Conservation (phyloP, 225 moss, liverwort and hornwort genomes). For the Asterella californica region DNA sequence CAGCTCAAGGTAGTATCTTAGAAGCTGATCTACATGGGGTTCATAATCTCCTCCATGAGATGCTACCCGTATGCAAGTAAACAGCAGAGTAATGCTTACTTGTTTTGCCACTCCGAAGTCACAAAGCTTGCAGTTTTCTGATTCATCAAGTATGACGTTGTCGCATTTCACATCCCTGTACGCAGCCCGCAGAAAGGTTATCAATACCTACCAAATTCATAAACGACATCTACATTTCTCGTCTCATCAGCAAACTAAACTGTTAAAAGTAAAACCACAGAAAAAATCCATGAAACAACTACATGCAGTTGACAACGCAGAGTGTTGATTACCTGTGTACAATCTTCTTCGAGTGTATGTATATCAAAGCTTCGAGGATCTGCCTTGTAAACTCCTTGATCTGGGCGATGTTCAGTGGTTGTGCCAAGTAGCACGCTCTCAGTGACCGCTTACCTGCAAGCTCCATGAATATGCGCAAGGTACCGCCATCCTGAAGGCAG, state of each 20-base stretch:
- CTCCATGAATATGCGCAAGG: slow-evolving; percentile 24
- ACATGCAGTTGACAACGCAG: background rate
- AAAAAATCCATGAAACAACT: background rate
- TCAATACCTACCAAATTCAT: background rate
- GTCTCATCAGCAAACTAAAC: background rate
- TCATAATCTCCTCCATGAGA: background rate
- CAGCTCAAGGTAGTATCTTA: too few relatives aligned
- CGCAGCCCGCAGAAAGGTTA: background rate
- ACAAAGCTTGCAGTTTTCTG: slow-evolving; percentile 69
- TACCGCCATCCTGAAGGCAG: slow-evolving; percentile 5
- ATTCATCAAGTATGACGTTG: slow-evolving; percentile 73
- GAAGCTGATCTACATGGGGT: background rate
- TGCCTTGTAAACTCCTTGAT: slow-evolving; percentile 54
- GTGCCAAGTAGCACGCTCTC: background rate
- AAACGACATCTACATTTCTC: background rate
- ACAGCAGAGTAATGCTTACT: slow-evolving; percentile 28
- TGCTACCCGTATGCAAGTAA: background rate
- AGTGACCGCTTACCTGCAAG: slow-evolving; percentile 19
- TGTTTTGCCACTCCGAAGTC: slow-evolving; percentile 81
- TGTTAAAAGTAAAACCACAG: background rate
- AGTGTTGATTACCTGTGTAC: slow-evolving; percentile 58
- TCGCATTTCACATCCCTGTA: slow-evolving; percentile 70
- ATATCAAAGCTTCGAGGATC: slow-evolving; percentile 62
- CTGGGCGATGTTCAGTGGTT: slow-evolving; percentile 8
- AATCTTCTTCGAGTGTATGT: slow-evolving; percentile 61